phyloP scores from a whole-genome alignment of 1,284 basidiomycete genomes.

The Trametes hirsuta region DNA sequence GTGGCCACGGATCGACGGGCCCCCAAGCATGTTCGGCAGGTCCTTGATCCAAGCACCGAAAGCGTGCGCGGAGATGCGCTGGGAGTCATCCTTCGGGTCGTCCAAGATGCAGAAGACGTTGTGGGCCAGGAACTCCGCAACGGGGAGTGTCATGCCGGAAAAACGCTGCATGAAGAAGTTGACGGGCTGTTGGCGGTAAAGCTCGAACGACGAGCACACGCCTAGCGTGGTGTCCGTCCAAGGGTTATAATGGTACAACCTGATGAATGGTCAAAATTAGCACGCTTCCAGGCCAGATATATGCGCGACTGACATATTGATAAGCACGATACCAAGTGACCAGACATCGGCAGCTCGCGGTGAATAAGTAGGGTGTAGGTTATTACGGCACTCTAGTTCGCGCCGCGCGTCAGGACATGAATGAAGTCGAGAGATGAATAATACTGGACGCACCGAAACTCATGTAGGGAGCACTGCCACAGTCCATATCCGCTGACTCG shows the following conservation, averaged over 20 bases:
- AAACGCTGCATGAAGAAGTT: constrained; percentile 90
- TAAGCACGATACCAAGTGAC: constrained; percentile 97
- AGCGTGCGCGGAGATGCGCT: constrained; percentile 78
- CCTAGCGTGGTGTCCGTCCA: constrained; percentile 92
- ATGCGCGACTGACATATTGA: constrained; percentile 80
- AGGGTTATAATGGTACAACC: constrained; percentile 97
- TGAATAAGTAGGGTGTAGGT: constrained; percentile 90
- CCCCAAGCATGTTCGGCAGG: constrained; percentile 70
- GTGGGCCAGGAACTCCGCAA: constrained; percentile 86
- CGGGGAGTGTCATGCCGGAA: constrained; percentile 86
- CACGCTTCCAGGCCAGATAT: neutral
- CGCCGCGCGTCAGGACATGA: neutral
- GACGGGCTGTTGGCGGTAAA: constrained; percentile 81
- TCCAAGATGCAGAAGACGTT: constrained; percentile 87
- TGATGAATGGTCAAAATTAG: constrained; percentile 33
- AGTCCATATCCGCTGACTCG: constrained; percentile 95
- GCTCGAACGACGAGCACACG: constrained; percentile 81
- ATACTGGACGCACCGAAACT: constrained; percentile 74
- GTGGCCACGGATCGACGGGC: constrained; percentile 35
- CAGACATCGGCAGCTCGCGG: constrained; percentile 97
- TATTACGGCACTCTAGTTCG: constrained; percentile 91
- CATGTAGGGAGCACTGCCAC: constrained; percentile 99
- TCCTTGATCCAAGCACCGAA: constrained; percentile 88
- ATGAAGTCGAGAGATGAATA: neutral
- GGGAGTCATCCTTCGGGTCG: constrained; percentile 54